A percentile compares a stretch with the other conserved stretches of the same genome.
These are phyloP conservation scores for Exophiala phaeomuriformis DNA, from an alignment of 2,329 filamentous ascomycete genomes.

Conservation along the genomic window DNA sequence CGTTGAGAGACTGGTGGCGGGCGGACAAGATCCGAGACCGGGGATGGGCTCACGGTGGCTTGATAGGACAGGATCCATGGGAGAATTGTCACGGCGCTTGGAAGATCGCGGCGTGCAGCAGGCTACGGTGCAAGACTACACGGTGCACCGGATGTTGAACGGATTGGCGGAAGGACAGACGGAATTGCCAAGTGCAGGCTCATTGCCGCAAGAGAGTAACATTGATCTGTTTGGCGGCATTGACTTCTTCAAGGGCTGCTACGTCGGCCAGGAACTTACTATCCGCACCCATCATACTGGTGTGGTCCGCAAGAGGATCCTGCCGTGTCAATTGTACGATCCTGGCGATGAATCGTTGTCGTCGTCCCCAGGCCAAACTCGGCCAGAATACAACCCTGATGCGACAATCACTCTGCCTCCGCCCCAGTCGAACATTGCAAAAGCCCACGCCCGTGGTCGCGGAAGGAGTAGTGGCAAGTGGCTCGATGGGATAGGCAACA, in stretches of 20 bases:
- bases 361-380: constrained; percentile 37
- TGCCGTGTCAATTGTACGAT: constrained; percentile 70
- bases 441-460: constrained; percentile 42
- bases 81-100: constrained; percentile 8
- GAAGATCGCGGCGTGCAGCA: constrained; percentile 20
- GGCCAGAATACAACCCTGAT: constrained; percentile 33
- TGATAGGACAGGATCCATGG: constrained; percentile 4
- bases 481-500: constrained; percentile 69
- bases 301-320: constrained; percentile 80
- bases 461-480: constrained; percentile 73
- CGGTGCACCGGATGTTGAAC: constrained; percentile 65
- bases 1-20: background rate
- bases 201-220: constrained; percentile 82
- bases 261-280: constrained; percentile 92
- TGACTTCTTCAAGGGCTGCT: constrained; percentile 93
- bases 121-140: constrained; percentile 54
- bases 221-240: constrained; percentile 79
- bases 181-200: constrained; percentile 64
- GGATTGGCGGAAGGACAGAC: constrained; percentile 79
- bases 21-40: constrained; percentile 19
- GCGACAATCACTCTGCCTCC: constrained; percentile 29
- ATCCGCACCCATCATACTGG: constrained; percentile 92
- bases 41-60: constrained; percentile 21
- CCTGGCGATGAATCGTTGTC: constrained; percentile 35
- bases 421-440: constrained; percentile 47